Conservation (phyloP, 2,329 filamentous ascomycete species). For the Biscogniauxia sp. region DNA sequence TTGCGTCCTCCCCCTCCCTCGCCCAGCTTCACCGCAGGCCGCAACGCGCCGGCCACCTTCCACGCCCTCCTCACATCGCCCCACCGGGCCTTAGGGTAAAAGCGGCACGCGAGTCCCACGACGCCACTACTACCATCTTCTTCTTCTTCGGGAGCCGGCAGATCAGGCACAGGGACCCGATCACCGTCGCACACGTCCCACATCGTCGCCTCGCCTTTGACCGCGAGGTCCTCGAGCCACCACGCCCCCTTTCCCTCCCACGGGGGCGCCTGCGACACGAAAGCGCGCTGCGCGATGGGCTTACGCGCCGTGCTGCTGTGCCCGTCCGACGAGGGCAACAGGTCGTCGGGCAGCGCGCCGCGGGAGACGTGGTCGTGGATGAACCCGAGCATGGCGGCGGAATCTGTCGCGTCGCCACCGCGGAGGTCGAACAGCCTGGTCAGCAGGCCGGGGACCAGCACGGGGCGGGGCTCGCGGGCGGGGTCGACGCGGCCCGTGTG, state of each 20-base stretch:
- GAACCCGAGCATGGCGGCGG: background rate
- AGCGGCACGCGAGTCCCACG: background rate
- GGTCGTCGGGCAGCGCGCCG: no score
- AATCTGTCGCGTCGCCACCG: background rate
- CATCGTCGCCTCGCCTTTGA: background rate
- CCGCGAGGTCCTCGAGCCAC: background rate
- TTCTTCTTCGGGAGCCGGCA: background rate
- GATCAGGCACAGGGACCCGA: background rate
- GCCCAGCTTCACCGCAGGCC: background rate
- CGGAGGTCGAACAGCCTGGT: background rate
- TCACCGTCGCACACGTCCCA: background rate
- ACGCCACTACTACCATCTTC: no score
- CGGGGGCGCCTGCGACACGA: background rate
- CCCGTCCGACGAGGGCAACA: no score
- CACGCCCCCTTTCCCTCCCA: background rate
- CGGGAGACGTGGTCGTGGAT: background rate
- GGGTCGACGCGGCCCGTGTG: background rate
- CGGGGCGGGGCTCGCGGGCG: no score
- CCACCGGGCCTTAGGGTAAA: background rate
- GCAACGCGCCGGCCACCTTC: no score
- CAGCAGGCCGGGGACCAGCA: background rate
- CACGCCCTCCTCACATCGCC: background rate
- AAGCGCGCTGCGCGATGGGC: no score
- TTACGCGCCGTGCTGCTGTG: no score
- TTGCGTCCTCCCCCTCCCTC: no score